phyloP scores from a whole-genome alignment of 202 grass and related monocot species.

The Miscanthus sacchariflorus region DNA sequence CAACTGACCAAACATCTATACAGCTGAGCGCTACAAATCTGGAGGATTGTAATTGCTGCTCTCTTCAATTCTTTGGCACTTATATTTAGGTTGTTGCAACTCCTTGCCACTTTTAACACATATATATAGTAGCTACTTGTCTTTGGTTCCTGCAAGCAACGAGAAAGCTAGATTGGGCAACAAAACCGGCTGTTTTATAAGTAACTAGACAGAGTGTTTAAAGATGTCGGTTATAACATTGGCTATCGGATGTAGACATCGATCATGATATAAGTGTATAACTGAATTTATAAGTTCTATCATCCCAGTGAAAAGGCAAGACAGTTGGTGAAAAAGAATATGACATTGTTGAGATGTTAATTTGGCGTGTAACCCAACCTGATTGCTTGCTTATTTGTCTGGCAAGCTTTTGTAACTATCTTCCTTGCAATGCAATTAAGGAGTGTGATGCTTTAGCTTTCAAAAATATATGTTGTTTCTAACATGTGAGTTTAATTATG shows the following conservation, averaged over 20 bases:
- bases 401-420: neutral
- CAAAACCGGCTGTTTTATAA: slow-evolving; percentile 22
- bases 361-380: slow-evolving; percentile 8
- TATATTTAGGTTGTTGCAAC: slow-evolving; percentile 57
- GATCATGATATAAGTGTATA: neutral
- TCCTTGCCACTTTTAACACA: slow-evolving; percentile 47
- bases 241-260: neutral
- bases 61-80: slow-evolving; percentile 43
- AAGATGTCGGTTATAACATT: slow-evolving; percentile 43
- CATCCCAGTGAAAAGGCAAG: neutral
- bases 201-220: neutral
- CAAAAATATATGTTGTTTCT: neutral
- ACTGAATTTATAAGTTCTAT: neutral
- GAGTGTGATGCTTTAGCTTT: neutral
- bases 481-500: neutral
- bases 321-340: slow-evolving; percentile 21
- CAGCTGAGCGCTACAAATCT: slow-evolving; percentile 29
- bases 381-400: neutral
- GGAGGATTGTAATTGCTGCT: neutral
- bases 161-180: slow-evolving; percentile 33
- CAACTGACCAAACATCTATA: slow-evolving; percentile 45
- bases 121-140: slow-evolving; percentile 43
- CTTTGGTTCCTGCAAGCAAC: slow-evolving; percentile 52
- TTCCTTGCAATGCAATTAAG: slow-evolving; percentile 17
- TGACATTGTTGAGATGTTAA: slow-evolving; percentile 26